phyloP scores from a whole-genome alignment of 192 early-diverging fungal species.

The Umbelopsis isabellina region DNA sequence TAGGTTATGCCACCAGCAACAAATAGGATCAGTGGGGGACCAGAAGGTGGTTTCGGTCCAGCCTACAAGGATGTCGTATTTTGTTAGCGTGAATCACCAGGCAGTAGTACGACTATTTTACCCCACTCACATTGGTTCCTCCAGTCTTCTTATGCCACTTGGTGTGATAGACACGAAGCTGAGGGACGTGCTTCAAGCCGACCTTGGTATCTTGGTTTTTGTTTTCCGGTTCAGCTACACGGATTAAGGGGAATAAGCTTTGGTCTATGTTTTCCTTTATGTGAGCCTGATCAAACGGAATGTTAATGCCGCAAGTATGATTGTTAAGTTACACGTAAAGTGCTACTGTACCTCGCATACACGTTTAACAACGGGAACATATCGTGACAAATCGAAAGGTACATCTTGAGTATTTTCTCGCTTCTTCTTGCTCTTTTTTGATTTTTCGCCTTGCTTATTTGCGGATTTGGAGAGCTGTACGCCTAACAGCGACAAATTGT shows the following conservation, averaged over 20 bases:
- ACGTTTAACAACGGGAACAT: slow-evolving; percentile 74
- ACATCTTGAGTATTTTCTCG: slow-evolving; percentile 59
- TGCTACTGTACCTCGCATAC: slow-evolving; percentile 55
- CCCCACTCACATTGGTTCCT: slow-evolving; percentile 29
- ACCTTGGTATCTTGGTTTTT: slow-evolving; percentile 29
- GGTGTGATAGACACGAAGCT: slow-evolving; percentile 40
- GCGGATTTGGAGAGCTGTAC: slow-evolving; percentile 62
- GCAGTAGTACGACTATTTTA: slow-evolving; percentile 18
- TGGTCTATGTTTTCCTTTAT: slow-evolving; percentile 58
- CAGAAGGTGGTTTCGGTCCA: slow-evolving; percentile 45
- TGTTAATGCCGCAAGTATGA: background rate
- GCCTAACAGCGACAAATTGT: slow-evolving; percentile 71
- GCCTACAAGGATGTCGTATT: background rate
- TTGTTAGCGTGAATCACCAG: slow-evolving; percentile 25
- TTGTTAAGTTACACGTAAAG: background rate
- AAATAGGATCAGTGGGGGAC: slow-evolving; percentile 76
- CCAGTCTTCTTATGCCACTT: slow-evolving; percentile 40
- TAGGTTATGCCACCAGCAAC: slow-evolving; percentile 81
- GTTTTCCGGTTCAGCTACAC: slow-evolving; percentile 52
- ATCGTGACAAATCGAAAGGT: slow-evolving; percentile 77
- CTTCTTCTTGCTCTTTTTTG: slow-evolving; percentile 58
- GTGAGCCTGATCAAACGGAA: slow-evolving; percentile 41
- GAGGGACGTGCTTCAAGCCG: slow-evolving; percentile 20
- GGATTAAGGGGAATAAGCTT: slow-evolving; percentile 67
- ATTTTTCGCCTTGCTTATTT: slow-evolving; percentile 58